Evolutionary conservation across 805 yeast genomes (phyloP).

Genomic region (Saccharomycopsis selenospora): DNA sequence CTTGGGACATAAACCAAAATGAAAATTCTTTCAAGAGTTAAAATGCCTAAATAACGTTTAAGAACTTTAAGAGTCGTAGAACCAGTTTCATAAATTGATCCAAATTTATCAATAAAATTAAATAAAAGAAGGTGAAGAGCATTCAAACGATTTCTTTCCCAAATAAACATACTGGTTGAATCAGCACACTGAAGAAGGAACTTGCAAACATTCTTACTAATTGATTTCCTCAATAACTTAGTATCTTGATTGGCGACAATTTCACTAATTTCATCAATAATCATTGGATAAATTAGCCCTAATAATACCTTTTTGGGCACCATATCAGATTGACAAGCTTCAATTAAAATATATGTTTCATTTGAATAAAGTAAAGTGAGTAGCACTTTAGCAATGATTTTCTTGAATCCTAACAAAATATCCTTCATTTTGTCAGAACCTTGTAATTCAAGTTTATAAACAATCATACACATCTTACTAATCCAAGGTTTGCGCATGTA

Average conservation of each 20-base stretch:
- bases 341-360: constrained; percentile 15
- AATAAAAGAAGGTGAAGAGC: constrained; percentile 27
- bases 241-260: constrained; percentile 25
- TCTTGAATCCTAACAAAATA: constrained; percentile 3
- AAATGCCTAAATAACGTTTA: constrained; percentile 28
- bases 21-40: constrained; percentile 28
- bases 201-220: constrained; percentile 22
- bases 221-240: constrained; percentile 24
- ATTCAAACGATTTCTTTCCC: constrained; percentile 15
- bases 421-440: constrained; percentile 10
- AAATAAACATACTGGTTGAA: constrained; percentile 14
- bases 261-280: constrained; percentile 6
- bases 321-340: constrained; percentile 12
- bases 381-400: constrained; percentile 5
- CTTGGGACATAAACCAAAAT: constrained; percentile 24
- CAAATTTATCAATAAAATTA: constrained; percentile 29
- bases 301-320: constrained; percentile 12
- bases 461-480: constrained; percentile 34
- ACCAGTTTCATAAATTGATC: constrained; percentile 9
- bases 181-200: constrained; percentile 21
- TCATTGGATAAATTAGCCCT: constrained; percentile 17
- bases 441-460: constrained; percentile 23
- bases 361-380: constrained; percentile 8
- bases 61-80: constrained; percentile 21
- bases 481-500: constrained; percentile 28